phyloP scores from a whole-genome alignment of 805 yeast species.

The Metschnikowia amazonensis region DNA sequence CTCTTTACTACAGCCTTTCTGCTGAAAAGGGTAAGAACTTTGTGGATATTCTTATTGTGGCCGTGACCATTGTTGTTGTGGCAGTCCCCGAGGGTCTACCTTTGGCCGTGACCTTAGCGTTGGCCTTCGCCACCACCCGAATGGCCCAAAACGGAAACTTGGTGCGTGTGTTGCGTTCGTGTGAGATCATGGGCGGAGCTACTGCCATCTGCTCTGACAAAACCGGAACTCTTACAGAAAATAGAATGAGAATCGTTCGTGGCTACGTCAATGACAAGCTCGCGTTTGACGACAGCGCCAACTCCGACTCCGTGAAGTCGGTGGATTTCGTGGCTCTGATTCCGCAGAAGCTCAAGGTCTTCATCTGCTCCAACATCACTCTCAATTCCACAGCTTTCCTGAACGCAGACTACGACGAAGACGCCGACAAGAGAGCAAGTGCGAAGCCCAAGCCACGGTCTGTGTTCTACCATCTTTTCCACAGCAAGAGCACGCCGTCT shows the following conservation, averaged over 20 bases:
- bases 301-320: slow-evolving; percentile 27
- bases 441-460: slow-evolving; percentile 29
- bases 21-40: slow-evolving; percentile 82
- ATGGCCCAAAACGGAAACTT: slow-evolving; percentile 96
- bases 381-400: slow-evolving; percentile 91
- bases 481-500: slow-evolving; percentile 10
- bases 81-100: slow-evolving; percentile 99
- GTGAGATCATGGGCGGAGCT: slow-evolving; percentile 99
- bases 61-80: slow-evolving; percentile 90
- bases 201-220: slow-evolving; percentile 94
- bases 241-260: slow-evolving; percentile 83
- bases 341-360: slow-evolving; percentile 20
- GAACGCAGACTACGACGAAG: slow-evolving; percentile 45
- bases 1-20: slow-evolving; percentile 42
- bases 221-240: slow-evolving; percentile 95
- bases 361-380: slow-evolving; percentile 52
- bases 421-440: slow-evolving; percentile 23
- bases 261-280: slow-evolving; percentile 40
- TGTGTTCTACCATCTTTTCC: slow-evolving; percentile 26
- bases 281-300: slow-evolving; percentile 44
- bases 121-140: slow-evolving; percentile 97
- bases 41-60: slow-evolving; percentile 80
- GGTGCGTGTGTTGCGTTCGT: slow-evolving; percentile 88
- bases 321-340: slow-evolving; percentile 21
- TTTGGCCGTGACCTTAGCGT: slow-evolving; percentile 90